Evolutionary conservation across 305 asterid genomes (phyloP), one percentile per base, ranked within the genome.

Genomic region (Solanum hybrid): DNA sequence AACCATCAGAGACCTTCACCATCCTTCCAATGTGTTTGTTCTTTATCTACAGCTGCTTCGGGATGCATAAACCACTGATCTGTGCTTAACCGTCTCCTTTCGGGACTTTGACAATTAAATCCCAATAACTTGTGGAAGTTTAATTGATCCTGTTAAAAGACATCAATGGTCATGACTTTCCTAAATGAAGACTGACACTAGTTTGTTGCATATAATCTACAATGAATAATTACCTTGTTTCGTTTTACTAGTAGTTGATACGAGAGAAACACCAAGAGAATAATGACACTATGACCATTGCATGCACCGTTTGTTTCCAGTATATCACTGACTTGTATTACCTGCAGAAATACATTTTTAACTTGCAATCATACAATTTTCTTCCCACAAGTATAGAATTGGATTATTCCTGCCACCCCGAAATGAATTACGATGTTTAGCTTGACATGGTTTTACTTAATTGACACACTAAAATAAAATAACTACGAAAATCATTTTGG

Each of bases 111-210:
- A 94, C 96, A 95, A 87, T 93, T 88, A 89, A 94, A 92, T 70
- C 99, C 98, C 93, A 96, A 93, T 93, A 97, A 91, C 91, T 98
- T 98, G 92, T 98, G 98, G 91, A 96, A 98, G 92, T 97, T 98
- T 88, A 98, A 89, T 83, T 97, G 95, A 88, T 96, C 98, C 99
- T 97, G 96, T 51, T 76, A 45, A 89, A 90, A 89, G 86, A 90
- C n/a, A 87, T 20, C 79, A 88, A 33, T 4, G 9, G 87, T 91
- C 89, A 89, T 92, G 89, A 89, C 68, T 68, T 86, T 61, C 45
- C 57, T 45, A 89, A 51, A 85, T 89, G 83, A 79, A 79, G 80
- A 89, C 72, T 22, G 89, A 80, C 61, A 78, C 31, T 15, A 57
- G 34, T 65, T 38, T 61, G 20, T 32, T 57, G 29, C 24, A 57